These are phyloP conservation scores for Paecilomyces variotii DNA, from an alignment of 2,329 filamentous ascomycete genomes.

Conservation along the genomic window DNA sequence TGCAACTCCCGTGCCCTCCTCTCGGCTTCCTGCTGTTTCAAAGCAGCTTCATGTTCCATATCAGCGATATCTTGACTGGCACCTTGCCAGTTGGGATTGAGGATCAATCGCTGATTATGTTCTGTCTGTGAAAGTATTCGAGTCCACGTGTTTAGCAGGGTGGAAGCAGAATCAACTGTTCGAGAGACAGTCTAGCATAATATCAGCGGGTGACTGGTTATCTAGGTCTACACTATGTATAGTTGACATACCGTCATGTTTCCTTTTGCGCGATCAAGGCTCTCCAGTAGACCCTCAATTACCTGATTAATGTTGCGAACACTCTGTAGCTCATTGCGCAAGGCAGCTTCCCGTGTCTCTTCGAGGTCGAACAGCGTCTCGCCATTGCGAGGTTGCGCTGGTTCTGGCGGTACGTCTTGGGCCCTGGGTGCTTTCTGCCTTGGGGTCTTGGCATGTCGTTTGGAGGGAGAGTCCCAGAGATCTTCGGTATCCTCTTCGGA, in stretches of 20 bases:
- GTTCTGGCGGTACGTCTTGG: slow-evolving; percentile 16
- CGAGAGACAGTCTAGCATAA: slow-evolving; percentile 64
- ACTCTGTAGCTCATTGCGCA: slow-evolving; percentile 72
- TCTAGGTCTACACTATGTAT: background rate
- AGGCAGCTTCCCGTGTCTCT: slow-evolving; percentile 61
- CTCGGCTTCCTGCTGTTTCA: slow-evolving; percentile 69
- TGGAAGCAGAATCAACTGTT: slow-evolving; percentile 81
- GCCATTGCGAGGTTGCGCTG: slow-evolving; percentile 35
- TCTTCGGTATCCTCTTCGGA: slow-evolving; percentile 50
- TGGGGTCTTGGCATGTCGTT: slow-evolving; percentile 25
- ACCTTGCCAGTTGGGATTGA: slow-evolving; percentile 84
- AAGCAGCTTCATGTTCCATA: slow-evolving; percentile 68
- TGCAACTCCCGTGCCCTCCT: slow-evolving; percentile 71
- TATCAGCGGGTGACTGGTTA: slow-evolving; percentile 5
- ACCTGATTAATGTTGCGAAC: slow-evolving; percentile 81
- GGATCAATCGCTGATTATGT: slow-evolving; percentile 86
- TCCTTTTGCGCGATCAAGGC: slow-evolving; percentile 39
- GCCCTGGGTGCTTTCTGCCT: slow-evolving; percentile 31
- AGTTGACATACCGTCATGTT: slow-evolving; percentile 40
- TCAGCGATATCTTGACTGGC: slow-evolving; percentile 80
- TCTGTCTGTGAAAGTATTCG: slow-evolving; percentile 94
- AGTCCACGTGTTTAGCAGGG: slow-evolving; percentile 89
- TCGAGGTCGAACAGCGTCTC: slow-evolving; percentile 54
- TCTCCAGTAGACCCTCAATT: slow-evolving; percentile 55
- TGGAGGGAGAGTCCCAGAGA: slow-evolving; percentile 52